phyloP scores from a whole-genome alignment of 345 rosid genomes.

The Erysimum cheiranthoides region DNA sequence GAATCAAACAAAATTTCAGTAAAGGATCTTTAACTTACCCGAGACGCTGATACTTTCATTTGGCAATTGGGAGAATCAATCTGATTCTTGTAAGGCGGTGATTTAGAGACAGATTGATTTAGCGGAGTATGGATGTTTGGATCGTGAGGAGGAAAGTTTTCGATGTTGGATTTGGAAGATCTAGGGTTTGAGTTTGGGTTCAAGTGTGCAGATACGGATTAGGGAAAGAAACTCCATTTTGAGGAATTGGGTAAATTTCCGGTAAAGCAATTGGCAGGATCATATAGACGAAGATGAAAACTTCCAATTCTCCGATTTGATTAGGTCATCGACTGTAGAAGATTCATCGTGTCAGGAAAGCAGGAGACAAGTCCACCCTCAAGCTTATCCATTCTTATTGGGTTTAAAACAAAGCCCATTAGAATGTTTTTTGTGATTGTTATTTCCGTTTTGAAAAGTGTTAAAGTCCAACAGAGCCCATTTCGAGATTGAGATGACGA shows the following conservation, averaged over 20 bases:
- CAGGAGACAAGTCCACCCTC: no score
- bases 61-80: slow-evolving; percentile 35
- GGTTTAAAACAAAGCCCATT: no score
- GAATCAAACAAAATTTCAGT: not conserved
- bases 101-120: slow-evolving; percentile 38
- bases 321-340: no score
- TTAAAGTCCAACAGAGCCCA: no score
- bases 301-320: no score
- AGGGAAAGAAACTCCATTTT: slow-evolving; percentile 66
- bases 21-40: slow-evolving; percentile 19
- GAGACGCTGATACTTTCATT: slow-evolving; percentile 24
- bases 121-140: slow-evolving; percentile 53
- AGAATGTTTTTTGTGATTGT: no score
- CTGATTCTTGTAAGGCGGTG: slow-evolving; percentile 30
- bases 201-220: slow-evolving; percentile 61
- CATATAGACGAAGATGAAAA: no score
- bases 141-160: slow-evolving; percentile 74
- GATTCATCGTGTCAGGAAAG: no score
- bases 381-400: no score
- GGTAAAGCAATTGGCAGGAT: slow-evolving; percentile 6
- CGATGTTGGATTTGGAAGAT: slow-evolving; percentile 48
- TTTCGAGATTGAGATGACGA: no score
- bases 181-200: slow-evolving; percentile 48
- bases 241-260: slow-evolving; percentile 59
- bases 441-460: no score